Conservation (phyloP, 169 alveolate species). For the Theileria luwenshuni region DNA sequence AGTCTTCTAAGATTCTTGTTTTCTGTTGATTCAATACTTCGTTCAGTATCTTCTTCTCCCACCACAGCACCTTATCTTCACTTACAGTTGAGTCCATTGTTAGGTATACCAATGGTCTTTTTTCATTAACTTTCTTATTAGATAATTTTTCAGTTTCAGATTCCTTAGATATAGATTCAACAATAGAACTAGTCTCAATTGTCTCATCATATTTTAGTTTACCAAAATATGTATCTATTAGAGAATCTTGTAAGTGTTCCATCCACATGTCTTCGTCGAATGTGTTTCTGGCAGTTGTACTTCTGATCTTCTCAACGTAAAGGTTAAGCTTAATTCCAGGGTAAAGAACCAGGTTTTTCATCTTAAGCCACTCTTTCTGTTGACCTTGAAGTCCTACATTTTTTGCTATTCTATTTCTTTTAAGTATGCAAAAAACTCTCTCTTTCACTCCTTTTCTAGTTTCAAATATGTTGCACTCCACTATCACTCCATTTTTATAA, state of each 20-base stretch:
- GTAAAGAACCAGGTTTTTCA: slow-evolving; percentile 53
- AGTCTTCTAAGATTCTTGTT: slow-evolving; percentile 1
- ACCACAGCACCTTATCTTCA: slow-evolving; percentile 68
- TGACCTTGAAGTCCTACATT: slow-evolving; percentile 59
- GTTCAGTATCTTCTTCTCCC: slow-evolving; percentile 52
- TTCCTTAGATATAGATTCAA: not conserved
- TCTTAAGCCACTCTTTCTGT: slow-evolving; percentile 59
- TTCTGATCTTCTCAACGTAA: slow-evolving; percentile 60
- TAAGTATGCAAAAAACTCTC: slow-evolving; percentile 57
- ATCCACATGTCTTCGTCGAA: slow-evolving; percentile 65
- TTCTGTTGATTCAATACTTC: not conserved
- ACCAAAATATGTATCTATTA: slow-evolving; percentile 17
- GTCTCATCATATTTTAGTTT: not conserved
- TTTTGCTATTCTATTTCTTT: slow-evolving; percentile 58
- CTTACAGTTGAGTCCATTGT: slow-evolving; percentile 71
- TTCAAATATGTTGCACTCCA: slow-evolving; percentile 56
- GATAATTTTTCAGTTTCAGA: not conserved
- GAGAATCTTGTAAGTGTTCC: slow-evolving; percentile 44
- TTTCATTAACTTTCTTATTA: not conserved
- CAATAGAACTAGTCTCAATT: not conserved
- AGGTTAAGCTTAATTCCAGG: slow-evolving; percentile 58
- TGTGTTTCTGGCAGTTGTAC: slow-evolving; percentile 48
- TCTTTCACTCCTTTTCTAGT: slow-evolving; percentile 31
- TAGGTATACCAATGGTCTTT: slow-evolving; percentile 54
- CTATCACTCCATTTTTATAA: slow-evolving; percentile 57